Base-by-base conservation (phyloP, 768 basidiomycete species). In the Chalciporus chontae region DNA sequence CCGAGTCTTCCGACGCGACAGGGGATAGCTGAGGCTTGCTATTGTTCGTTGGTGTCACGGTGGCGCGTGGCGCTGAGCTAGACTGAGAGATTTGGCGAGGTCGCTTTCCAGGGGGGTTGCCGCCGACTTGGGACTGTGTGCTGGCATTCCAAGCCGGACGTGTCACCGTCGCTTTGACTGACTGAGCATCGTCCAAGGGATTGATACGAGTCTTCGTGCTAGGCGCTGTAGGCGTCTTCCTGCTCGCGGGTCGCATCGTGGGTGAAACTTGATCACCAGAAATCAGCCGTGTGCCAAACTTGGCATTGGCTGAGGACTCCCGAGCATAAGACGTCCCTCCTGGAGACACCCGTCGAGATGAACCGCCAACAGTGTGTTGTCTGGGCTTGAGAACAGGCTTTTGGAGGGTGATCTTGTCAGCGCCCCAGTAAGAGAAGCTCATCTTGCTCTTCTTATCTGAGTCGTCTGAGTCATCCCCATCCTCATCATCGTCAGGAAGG, bases 351-450 rank as follows among this genome's bases (percentile, higher is more conserved):
- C 73, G 68, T 44, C 75, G 70, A 29, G 58, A 43, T 65, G 70
- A 46, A 62, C 72, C 37, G 57, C 61, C 52, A 71, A 71, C 63
- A 23, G 54, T 19, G n/a, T 64, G 55, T 21, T 67, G 66, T 48
- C 67, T 67, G 32, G 69, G 68, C 62, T 84, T 86, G 59, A 84
- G 65, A 36, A 82, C 67, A 2, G 90, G 87, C 58, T 87, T 87
- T 65, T 90, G 87, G 18, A 93, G 80, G 1, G 90, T 93, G 60
- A 93, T 79, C 69, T 90, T 90, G 72, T 93, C 90, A 27, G 90
- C 90, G 21, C 90, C 90, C 89, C 90, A 92, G 63, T 92, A 94
- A 5, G 89, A 91, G 70, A 92, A 92, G 72, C 87, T 89, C 90
- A 92, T 91, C 68, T 91, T 92, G 74, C 85, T 89, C 73, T 90